Evolutionary conservation across 805 yeast species (phyloP).

Genomic region (Yarrowia porcina): DNA sequence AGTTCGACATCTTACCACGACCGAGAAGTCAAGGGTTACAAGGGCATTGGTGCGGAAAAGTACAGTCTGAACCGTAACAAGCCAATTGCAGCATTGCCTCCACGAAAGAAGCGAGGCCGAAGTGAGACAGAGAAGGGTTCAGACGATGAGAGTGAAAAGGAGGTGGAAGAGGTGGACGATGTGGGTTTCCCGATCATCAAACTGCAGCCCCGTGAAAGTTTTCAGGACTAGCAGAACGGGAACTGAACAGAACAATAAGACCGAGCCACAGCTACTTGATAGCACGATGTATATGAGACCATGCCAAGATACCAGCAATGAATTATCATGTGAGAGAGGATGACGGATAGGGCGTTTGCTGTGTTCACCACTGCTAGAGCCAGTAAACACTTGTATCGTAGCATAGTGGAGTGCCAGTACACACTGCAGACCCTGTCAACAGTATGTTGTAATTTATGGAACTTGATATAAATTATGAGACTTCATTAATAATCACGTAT

Average conservation of each 20-base stretch:
- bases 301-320: slow-evolving; percentile 1
- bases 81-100: slow-evolving; percentile 1
- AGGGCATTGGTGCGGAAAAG: slow-evolving; percentile 2
- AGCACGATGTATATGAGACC: neutral
- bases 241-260: too few species aligned
- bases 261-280: neutral
- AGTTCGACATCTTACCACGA: neutral
- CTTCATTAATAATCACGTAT: too few species aligned
- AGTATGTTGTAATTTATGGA: too few species aligned
- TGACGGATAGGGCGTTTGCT: too few species aligned
- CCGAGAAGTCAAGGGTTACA: neutral
- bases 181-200: neutral
- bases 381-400: too few species aligned
- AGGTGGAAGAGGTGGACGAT: neutral
- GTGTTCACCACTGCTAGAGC: too few species aligned
- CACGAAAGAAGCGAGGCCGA: slow-evolving; percentile 17
- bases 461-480: too few species aligned
- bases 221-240: slow-evolving; percentile 19
- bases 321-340: neutral
- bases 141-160: slow-evolving; percentile 9
- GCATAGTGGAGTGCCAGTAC: too few species aligned
- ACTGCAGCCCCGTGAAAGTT: slow-evolving; percentile 12
- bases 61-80: slow-evolving; percentile 20
- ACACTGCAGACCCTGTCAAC: too few species aligned
- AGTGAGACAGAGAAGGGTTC: neutral